Base-by-base conservation (phyloP, 176 grass and related monocot species). In the Musa troglodytarum region DNA sequence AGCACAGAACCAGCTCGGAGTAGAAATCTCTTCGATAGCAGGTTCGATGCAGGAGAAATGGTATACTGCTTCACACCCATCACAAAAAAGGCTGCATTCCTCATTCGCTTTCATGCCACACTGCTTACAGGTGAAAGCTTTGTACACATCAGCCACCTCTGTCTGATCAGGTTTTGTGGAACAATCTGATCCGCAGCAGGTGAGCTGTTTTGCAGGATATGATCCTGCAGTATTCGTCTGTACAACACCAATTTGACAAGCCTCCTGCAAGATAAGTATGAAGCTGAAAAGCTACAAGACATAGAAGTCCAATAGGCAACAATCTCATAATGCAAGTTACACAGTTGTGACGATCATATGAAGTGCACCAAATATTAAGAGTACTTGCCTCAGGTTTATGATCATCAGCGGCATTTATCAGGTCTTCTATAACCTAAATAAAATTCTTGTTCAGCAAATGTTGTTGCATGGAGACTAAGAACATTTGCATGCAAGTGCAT, bases 41-140 rank as follows among this genome's bases (percentile, higher is more conserved):
- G 71, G 80, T 58, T 87, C 79, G 23, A 83, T 81, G 78, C 90
- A 97, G 65, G 86, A 91, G 63, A 83, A 80, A 57, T 91, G 88
- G 52, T 76, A 96, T n/a, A 69, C 68, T 74, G 76, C 55, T 64
- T 79, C 79, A 64, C 93, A 96, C 69, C 82, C 84, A 26, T 86
- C 63, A 73, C 93, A 92, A 53, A 73, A 86, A 71, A 96, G 54
- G 78, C 85, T 34, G 63, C 78, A 61, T 2, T 76, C 73, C 20
- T 52, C 85, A 70, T 73, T 81, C 53, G 79, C 86, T 79, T 85
- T 86, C 22, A 77, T 76, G 71, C 65, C 67, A 85, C 94, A 88
- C 23, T 83, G 77, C 50, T 82, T 79, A 82, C 88, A 97, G 58
- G 34, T 67, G 53, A 22, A 78, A 68, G 53, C 52, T 50, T 56